These are phyloP conservation scores for Paragyromitra xinjiangensis DNA, from an alignment of 495 filamentous ascomycete genomes.

Conservation along the genomic window DNA sequence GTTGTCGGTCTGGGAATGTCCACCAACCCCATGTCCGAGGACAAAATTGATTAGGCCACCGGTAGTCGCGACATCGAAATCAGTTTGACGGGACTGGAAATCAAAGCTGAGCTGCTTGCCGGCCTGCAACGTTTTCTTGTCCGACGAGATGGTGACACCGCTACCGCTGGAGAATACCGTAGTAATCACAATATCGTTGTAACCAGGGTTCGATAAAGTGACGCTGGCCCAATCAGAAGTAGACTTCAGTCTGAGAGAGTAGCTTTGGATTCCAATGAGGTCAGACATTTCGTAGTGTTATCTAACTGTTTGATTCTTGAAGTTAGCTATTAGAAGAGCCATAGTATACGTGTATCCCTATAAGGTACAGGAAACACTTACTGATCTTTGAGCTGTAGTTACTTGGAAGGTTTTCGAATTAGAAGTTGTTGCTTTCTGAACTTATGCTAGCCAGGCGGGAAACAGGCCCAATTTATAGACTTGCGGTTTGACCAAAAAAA, in stretches of 20 bases:
- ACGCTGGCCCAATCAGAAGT: not conserved
- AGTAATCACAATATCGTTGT: not conserved
- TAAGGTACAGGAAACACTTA: not conserved
- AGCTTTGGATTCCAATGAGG: not conserved
- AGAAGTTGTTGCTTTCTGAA: not conserved
- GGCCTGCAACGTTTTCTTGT: not conserved
- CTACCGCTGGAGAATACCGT: not conserved
- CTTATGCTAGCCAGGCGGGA: not conserved
- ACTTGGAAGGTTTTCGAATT: not conserved
- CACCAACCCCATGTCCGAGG: not conserved
- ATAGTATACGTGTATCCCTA: not conserved
- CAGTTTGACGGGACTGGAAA: not conserved
- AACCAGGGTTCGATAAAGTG: not conserved
- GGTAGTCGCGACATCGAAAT: not conserved
- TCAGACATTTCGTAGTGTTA: not conserved
- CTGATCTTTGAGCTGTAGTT: not conserved
- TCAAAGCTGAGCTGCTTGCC: not conserved
- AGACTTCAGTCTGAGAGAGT: not conserved
- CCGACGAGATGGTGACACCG: not conserved
- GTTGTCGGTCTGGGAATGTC: not conserved
- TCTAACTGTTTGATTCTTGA: not conserved
- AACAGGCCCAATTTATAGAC: not conserved
- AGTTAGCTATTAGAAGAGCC: not conserved
- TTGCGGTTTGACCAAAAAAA: not conserved
- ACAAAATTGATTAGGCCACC: not conserved